Evolutionary conservation across 306 rosid species (phyloP).

Genomic region (Cucurbita moschata): DNA sequence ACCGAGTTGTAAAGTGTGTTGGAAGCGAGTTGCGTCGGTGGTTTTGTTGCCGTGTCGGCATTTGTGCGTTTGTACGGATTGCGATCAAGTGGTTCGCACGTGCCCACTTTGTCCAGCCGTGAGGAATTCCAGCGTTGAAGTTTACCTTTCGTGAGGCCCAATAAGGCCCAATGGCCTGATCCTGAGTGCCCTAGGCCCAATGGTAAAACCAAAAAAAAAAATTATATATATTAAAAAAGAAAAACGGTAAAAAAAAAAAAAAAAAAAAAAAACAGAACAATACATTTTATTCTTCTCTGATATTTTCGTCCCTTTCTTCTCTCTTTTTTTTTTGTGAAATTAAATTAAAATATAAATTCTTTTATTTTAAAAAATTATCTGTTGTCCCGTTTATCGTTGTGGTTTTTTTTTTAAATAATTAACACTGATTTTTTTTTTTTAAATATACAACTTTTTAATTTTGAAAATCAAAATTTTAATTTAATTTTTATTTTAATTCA

Average conservation of each 20-base stretch:
- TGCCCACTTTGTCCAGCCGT: constrained; percentile 63
- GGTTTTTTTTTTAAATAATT: no score
- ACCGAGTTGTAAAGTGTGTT: constrained; percentile 64
- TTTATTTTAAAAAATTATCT: background rate
- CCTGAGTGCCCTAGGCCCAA: background rate
- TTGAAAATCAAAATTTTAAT: no score
- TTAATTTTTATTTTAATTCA: no score
- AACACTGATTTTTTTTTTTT: background rate
- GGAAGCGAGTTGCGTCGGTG: constrained; percentile 54
- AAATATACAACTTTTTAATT: no score
- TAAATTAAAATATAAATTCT: constrained; percentile 7
- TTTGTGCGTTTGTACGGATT: constrained; percentile 52
- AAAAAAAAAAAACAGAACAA: background rate
- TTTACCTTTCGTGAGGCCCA: constrained; percentile 43
- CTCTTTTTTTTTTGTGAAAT: background rate
- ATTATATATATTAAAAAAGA: background rate
- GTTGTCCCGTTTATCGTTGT: background rate
- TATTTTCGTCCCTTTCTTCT: background rate
- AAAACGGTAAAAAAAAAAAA: background rate
- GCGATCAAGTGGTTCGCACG: constrained; percentile 43
- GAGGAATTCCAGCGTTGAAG: constrained; percentile 64
- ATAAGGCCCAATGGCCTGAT: background rate
- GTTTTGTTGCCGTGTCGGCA: constrained; percentile 80
- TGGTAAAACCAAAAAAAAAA: background rate
- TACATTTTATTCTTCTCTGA: background rate